A percentile compares a stretch with the other conserved stretches of the same genome.
Evolutionary conservation across 768 basidiomycete species (phyloP).

Genomic region (Auriscalpium vulgare): DNA sequence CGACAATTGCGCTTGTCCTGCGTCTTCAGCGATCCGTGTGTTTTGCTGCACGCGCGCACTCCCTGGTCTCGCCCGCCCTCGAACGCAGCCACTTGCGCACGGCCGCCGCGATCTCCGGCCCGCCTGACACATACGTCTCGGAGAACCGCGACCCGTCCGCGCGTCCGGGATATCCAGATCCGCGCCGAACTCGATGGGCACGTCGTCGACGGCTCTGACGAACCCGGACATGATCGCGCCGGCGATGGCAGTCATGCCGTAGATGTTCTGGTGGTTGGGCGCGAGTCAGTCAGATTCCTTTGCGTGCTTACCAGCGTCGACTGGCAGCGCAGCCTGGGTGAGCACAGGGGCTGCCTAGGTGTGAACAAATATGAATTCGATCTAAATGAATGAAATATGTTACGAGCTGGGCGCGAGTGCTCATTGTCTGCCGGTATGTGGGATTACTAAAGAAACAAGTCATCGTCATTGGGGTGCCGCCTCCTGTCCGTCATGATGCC

Average conservation of each 20-base stretch:
- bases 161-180: slow-evolving; percentile 32
- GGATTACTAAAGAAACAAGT: too few species aligned
- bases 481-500: too few species aligned
- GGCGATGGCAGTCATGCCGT: slow-evolving; percentile 37
- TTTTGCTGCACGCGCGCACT: slow-evolving; percentile 34
- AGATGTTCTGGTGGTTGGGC: slow-evolving; percentile 40
- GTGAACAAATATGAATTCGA: too few species aligned
- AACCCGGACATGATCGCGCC: slow-evolving; percentile 21
- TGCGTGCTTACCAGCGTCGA: too few species aligned
- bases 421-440: too few species aligned
- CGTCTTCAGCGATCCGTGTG: slow-evolving; percentile 32
- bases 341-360: too few species aligned
- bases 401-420: too few species aligned
- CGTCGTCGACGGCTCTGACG: slow-evolving; percentile 25
- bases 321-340: too few species aligned
- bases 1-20: too few species aligned
- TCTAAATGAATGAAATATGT: too few species aligned
- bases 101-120: slow-evolving; percentile 36
- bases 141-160: slow-evolving; percentile 31
- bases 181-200: slow-evolving; percentile 44
- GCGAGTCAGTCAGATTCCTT: too few species aligned
- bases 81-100: slow-evolving; percentile 41
- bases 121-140: slow-evolving; percentile 23
- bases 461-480: too few species aligned
- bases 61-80: slow-evolving; percentile 37